Evolutionary conservation across 176 grass and related monocot species (phyloP).

Genomic region (Otatea glauca): DNA sequence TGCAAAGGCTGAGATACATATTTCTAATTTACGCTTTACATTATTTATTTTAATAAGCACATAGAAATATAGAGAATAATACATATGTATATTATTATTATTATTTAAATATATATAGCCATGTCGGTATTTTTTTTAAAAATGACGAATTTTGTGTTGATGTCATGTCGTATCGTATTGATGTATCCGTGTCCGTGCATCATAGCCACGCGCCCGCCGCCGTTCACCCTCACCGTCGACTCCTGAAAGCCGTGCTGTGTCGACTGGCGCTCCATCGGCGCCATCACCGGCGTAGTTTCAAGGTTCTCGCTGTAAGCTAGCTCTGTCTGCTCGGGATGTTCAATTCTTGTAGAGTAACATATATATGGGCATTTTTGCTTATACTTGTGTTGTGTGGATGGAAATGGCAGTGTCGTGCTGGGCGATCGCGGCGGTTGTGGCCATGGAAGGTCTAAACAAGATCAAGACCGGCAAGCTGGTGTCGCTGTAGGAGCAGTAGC

Average conservation of each 20-base stretch:
- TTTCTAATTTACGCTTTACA: too few relatives aligned
- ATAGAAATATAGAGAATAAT: too few relatives aligned
- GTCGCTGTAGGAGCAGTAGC: slow-evolving; percentile 51
- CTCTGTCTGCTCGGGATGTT: not conserved
- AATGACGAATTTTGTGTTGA: too few relatives aligned
- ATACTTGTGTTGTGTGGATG: not conserved
- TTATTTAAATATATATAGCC: too few relatives aligned
- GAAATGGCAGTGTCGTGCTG: slow-evolving; percentile 41
- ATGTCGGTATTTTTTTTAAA: too few relatives aligned
- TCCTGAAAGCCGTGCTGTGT: slow-evolving; percentile 36
- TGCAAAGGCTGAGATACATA: too few relatives aligned
- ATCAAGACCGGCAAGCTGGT: slow-evolving; percentile 48
- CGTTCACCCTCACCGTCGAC: not conserved
- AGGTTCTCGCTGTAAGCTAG: slow-evolving; percentile 18
- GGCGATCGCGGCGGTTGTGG: slow-evolving; percentile 51
- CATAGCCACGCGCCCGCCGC: too few relatives aligned
- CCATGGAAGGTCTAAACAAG: slow-evolving; percentile 52
- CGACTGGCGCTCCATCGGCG: slow-evolving; percentile 46
- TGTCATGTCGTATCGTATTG: too few relatives aligned
- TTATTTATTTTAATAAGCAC: too few relatives aligned
- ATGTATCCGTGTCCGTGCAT: not conserved
- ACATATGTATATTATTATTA: too few relatives aligned
- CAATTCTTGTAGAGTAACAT: not conserved
- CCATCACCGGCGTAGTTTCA: slow-evolving; percentile 44
- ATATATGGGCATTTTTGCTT: not conserved